Evolutionary conservation across 108 stramenopile genomes (phyloP).

Genomic region (Nitzschia sp.): DNA sequence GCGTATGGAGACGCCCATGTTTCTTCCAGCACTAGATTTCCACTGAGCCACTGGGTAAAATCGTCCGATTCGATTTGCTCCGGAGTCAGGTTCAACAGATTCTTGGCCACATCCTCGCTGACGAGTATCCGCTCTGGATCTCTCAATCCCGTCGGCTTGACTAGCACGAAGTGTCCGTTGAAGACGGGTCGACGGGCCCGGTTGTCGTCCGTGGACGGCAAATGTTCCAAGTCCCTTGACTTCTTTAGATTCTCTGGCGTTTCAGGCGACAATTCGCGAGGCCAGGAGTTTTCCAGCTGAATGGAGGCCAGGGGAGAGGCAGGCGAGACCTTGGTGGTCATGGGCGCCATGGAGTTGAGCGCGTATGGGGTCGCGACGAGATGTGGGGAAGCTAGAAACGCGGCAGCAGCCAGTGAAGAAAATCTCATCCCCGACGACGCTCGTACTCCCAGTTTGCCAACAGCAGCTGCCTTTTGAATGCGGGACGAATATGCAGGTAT

Average conservation of each 20-base stretch:
- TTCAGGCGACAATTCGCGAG: constrained; percentile 49
- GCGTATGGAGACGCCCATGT: constrained; percentile 92
- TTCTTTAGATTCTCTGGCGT: constrained; percentile 48
- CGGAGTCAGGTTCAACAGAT: constrained; percentile 43
- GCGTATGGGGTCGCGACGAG: neutral
- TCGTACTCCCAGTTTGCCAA: too few relatives aligned
- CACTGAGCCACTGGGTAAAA: constrained; percentile 73
- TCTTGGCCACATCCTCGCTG: constrained; percentile 45
- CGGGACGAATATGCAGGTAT: too few relatives aligned
- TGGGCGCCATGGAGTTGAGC: constrained; percentile 1
- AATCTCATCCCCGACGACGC: constrained; percentile 4
- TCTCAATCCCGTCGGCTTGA: constrained; percentile 63
- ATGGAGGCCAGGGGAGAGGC: constrained; percentile 19
- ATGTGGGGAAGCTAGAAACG: neutral
- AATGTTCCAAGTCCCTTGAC: constrained; percentile 26
- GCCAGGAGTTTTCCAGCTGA: constrained; percentile 48
- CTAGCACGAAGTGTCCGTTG: constrained; percentile 82
- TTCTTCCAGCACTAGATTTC: constrained; percentile 54
- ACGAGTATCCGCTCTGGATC: constrained; percentile 65
- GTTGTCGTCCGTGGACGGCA: constrained; percentile 37
- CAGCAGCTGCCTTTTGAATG: too few relatives aligned
- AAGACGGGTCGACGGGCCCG: constrained; percentile 63
- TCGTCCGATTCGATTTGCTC: constrained; percentile 53
- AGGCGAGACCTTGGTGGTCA: constrained; percentile 2
- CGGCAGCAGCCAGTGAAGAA: neutral